phyloP scores from a whole-genome alignment of 1,139 yeast genomes.

The Waltiozyma solani region DNA sequence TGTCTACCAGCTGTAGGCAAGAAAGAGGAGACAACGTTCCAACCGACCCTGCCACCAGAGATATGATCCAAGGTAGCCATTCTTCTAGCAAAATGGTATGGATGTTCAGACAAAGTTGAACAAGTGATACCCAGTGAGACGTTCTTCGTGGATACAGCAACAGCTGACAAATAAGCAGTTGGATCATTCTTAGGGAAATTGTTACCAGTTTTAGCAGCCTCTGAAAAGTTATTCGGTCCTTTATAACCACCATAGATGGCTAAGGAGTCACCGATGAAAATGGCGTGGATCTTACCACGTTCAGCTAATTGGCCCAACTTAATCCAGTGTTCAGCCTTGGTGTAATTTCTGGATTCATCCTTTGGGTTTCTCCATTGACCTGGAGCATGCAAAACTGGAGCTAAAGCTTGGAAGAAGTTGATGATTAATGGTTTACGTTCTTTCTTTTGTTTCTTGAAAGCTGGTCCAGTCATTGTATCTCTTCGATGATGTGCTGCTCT shows the following conservation, averaged over 20 bases:
- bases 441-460: neutral
- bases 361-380: conserved; percentile 34
- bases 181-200: conserved; percentile 37
- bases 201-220: conserved; percentile 32
- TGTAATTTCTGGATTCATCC: conserved; percentile 24
- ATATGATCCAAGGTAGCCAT: conserved; percentile 33
- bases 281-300: conserved; percentile 32
- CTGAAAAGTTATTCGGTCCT: conserved; percentile 28
- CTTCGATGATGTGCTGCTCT: no score
- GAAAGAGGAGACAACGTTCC: conserved; percentile 20
- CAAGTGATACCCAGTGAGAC: conserved; percentile 35
- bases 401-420: conserved; percentile 4
- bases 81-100: conserved; percentile 35
- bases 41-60: conserved; percentile 26
- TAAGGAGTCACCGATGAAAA: conserved; percentile 37
- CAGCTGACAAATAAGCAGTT: conserved; percentile 29
- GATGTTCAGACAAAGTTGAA: conserved; percentile 34
- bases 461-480: no score
- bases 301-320: conserved; percentile 31
- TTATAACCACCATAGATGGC: conserved; percentile 35
- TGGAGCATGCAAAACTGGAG: conserved; percentile 26
- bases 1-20: conserved; percentile 14
- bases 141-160: conserved; percentile 28
- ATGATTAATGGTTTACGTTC: conserved; percentile 2
- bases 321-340: conserved; percentile 33